Evolutionary conservation across 2,329 filamentous ascomycete genomes (phyloP).

Genomic region (Nigrospora osmanthi): DNA sequence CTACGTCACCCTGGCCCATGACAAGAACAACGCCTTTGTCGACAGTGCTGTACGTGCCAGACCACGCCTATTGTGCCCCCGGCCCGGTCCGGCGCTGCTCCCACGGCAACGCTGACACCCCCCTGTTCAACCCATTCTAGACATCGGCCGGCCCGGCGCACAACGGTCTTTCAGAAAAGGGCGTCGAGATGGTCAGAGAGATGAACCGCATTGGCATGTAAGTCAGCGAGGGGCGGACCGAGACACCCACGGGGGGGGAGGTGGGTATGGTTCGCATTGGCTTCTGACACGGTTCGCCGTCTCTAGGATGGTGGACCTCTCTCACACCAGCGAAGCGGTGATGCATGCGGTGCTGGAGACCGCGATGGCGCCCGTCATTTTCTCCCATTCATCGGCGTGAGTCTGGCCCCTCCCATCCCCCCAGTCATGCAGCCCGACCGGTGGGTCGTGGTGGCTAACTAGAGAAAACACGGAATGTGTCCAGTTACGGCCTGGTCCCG

Average conservation of each 20-base stretch:
- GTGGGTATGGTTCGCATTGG: no score
- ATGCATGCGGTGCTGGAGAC: slow-evolving; percentile 13
- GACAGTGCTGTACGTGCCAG: slow-evolving; percentile 16
- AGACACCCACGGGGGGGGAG: no score
- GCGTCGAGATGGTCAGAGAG: slow-evolving; percentile 18
- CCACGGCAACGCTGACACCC: no score
- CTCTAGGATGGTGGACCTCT: slow-evolving; percentile 21
- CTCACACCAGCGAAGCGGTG: slow-evolving; percentile 19
- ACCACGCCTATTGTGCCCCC: no score
- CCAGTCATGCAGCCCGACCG: no score
- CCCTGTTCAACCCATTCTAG: no score
- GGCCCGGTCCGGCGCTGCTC: no score
- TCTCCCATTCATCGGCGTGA: slow-evolving; percentile 21
- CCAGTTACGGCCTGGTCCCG: neutral
- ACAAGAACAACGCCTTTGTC: slow-evolving; percentile 18
- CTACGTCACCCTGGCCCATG: slow-evolving; percentile 24
- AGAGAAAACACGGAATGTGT: no score
- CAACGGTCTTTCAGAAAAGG: slow-evolving; percentile 18
- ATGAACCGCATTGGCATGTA: slow-evolving; percentile 25
- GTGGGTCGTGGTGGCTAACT: no score
- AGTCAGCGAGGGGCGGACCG: neutral
- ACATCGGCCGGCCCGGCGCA: slow-evolving; percentile 14
- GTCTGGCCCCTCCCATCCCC: slow-evolving; percentile 10
- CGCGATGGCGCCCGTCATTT: slow-evolving; percentile 20
- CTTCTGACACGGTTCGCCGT: neutral